Evolutionary conservation across 2,329 filamentous ascomycete species (phyloP), one percentile per base, ranked within the genome.

Genomic region (Calonectria pseudoturangicola): DNA sequence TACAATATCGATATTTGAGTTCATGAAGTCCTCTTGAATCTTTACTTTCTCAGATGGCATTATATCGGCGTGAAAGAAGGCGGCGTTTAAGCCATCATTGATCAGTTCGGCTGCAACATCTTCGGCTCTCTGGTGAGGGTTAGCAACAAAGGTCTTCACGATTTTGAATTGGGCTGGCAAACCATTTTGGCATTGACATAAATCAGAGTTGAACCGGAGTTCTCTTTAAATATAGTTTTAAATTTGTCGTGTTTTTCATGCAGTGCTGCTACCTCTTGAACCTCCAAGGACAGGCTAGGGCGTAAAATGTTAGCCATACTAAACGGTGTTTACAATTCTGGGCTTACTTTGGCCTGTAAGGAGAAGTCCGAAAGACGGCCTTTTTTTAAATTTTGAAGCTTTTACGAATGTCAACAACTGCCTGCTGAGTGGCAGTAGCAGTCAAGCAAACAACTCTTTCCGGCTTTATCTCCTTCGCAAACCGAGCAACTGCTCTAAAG

Each of bases 401-500:
- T 39, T 84, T 81, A 74, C 89, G 87, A 28, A 92, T 86, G 66
- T 91, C 90, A 8, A 87, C 80, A 0, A 87, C 86, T 21, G 92
- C 90, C 13, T 85, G 84, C 2, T 87, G 88, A 1, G 89, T 91
- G 7, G 90, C 90, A 0, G 90, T 92, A 6, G 90, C 90, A 1
- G 90, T 92, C 27, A 92, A 81, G 73, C 91, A 92, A 10, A 92
- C 82, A 5, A 92, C 89, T 16, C 89, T 84, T 76, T 92, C 89
- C 0, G 90, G 90, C 33, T 86, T 79, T 72, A 90, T 87, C 76
- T 92, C 90, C 18, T 86, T 80, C 2, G 85, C 86, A 65, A 92
- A 92, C 12, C 89, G 86, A 3, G 89, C 87, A 18, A 92, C 87
- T 79, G 74, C 75, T 16, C 13, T 2, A 21, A 28, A 2, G 33